Conservation (phyloP, 2,329 filamentous ascomycete species). For the Beauveria bassiana region DNA sequence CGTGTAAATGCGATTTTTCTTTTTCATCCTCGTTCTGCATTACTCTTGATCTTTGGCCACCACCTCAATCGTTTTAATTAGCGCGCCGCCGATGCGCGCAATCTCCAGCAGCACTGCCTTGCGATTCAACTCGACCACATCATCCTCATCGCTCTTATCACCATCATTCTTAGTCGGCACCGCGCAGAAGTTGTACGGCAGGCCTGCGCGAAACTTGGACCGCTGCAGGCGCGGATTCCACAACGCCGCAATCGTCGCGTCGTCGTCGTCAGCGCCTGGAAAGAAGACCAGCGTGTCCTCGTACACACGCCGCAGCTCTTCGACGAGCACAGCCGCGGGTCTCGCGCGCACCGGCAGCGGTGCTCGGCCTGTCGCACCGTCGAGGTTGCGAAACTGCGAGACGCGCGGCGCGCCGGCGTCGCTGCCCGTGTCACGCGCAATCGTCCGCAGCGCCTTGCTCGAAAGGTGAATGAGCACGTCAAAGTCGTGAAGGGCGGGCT, state of each 20-base stretch:
- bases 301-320: constrained; percentile 61
- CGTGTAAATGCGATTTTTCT: background rate
- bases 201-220: constrained; percentile 61
- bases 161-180: constrained; percentile 21
- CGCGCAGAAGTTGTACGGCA: constrained; percentile 51
- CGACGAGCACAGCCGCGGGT: constrained; percentile 55
- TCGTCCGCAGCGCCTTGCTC: constrained; percentile 39
- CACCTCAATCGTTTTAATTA: constrained; percentile 61
- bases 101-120: constrained; percentile 65
- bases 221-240: constrained; percentile 49
- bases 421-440: constrained; percentile 30
- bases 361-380: constrained; percentile 42
- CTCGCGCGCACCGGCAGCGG: constrained; percentile 46
- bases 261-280: constrained; percentile 51
- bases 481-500: constrained; percentile 66
- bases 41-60: constrained; percentile 9
- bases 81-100: constrained; percentile 54
- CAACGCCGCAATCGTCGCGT: constrained; percentile 46
- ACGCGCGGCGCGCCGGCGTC: constrained; percentile 31
- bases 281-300: constrained; percentile 72
- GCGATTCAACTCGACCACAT: constrained; percentile 56
- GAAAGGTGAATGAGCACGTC: constrained; percentile 76
- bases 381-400: constrained; percentile 74
- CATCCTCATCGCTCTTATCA: constrained; percentile 12
- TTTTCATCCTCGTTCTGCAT: background rate